Conservation (phyloP, 2,329 filamentous ascomycete genomes). For the Fusarium vanettenii region DNA sequence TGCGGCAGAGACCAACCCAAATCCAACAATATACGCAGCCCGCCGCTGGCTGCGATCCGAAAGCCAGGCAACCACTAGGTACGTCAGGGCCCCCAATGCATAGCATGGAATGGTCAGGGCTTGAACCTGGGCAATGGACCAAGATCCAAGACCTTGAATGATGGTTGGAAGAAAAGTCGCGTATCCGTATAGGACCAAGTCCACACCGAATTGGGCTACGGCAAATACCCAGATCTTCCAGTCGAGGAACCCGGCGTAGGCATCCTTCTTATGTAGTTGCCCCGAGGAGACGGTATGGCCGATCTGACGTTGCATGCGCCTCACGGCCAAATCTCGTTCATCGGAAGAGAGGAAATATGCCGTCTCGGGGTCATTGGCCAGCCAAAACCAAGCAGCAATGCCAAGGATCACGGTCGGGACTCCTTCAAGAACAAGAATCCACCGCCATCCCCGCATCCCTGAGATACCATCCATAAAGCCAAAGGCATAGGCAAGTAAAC, state of each 20-base stretch:
- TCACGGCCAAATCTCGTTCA: background rate
- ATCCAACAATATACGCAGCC: background rate
- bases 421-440: background rate
- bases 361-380: background rate
- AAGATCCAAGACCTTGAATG: background rate
- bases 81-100: background rate
- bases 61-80: background rate
- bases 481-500: background rate
- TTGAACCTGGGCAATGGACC: background rate
- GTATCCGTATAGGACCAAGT: background rate
- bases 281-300: background rate
- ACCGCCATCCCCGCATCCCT: background rate
- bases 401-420: background rate
- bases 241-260: background rate
- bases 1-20: background rate
- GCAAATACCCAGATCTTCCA: background rate
- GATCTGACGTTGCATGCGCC: background rate
- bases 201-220: background rate
- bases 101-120: background rate
- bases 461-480: background rate
- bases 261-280: background rate
- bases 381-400: background rate
- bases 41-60: background rate
- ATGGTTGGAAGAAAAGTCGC: background rate
- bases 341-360: background rate